phyloP scores from a whole-genome alignment of 2,329 filamentous ascomycete genomes.

The Talaromyces sp. region DNA sequence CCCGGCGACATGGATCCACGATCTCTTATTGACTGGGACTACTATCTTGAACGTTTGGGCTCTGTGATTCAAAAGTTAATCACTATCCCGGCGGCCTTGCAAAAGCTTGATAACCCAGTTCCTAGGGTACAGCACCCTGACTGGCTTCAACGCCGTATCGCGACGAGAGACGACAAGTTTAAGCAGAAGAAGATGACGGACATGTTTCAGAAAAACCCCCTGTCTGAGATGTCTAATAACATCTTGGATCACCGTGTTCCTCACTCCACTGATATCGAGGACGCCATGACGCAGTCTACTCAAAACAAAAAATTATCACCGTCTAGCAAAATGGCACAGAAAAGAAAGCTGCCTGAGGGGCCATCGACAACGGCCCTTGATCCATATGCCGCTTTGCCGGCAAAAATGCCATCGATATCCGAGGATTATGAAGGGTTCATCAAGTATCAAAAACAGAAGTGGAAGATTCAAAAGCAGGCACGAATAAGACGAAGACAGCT shows the following conservation, averaged over 20 bases:
- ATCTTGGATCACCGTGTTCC: slow-evolving; percentile 53
- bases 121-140: slow-evolving; percentile 91
- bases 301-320: slow-evolving; percentile 60
- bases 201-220: slow-evolving; percentile 65
- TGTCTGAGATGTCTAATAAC: slow-evolving; percentile 68
- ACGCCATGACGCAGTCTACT: slow-evolving; percentile 61
- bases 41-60: slow-evolving; percentile 91
- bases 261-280: slow-evolving; percentile 66
- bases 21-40: slow-evolving; percentile 89
- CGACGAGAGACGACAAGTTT: slow-evolving; percentile 92
- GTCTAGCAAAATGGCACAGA: slow-evolving; percentile 55
- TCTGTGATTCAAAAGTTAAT: slow-evolving; percentile 99
- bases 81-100: slow-evolving; percentile 92
- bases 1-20: slow-evolving; percentile 86
- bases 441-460: slow-evolving; percentile 95
- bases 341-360: slow-evolving; percentile 69
- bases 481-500: slow-evolving; percentile 79
- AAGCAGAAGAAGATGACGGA: slow-evolving; percentile 99
- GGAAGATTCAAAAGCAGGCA: slow-evolving; percentile 94
- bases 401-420: slow-evolving; percentile 75
- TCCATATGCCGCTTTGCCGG: slow-evolving; percentile 75
- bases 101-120: slow-evolving; percentile 91
- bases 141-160: slow-evolving; percentile 90
- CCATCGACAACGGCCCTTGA: slow-evolving; percentile 59
- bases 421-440: slow-evolving; percentile 86